These are phyloP conservation scores for Passiflora organensis DNA, from an alignment of 345 rosid species.

Conservation along the genomic window DNA sequence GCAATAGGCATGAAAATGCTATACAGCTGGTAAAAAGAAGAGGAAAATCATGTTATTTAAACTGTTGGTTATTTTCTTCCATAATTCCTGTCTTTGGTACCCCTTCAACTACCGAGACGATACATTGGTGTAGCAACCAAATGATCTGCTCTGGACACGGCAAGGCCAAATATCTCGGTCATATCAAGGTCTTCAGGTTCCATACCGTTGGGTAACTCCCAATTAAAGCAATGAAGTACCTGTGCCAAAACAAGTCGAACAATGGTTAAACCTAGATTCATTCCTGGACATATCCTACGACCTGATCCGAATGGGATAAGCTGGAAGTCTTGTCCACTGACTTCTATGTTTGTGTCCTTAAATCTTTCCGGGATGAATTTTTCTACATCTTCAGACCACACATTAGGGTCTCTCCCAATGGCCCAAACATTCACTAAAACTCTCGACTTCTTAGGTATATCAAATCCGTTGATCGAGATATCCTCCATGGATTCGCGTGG, in stretches of 20 bases:
- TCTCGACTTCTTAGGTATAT: constrained; percentile 62
- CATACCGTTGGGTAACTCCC: constrained; percentile 53
- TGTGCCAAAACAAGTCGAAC: constrained; percentile 62
- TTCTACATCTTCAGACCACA: constrained; percentile 54
- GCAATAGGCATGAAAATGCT: no score
- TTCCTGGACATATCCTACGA: constrained; percentile 74
- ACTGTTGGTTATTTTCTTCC: no score
- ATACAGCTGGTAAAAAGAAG: no score
- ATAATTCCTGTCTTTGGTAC: no score
- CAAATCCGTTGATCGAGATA: constrained; percentile 71
- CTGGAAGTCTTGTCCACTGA: constrained; percentile 65
- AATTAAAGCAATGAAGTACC: constrained; percentile 59
- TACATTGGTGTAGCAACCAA: neutral
- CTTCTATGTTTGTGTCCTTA: constrained; percentile 51
- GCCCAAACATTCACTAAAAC: constrained; percentile 76
- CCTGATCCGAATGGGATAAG: constrained; percentile 86
- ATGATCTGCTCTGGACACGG: neutral
- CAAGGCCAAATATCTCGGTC: constrained; percentile 64
- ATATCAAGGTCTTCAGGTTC: constrained; percentile 55
- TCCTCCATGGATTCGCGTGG: constrained; percentile 61
- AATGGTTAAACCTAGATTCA: constrained; percentile 69
- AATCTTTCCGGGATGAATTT: constrained; percentile 76
- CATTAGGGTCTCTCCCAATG: constrained; percentile 71
- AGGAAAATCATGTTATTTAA: no score
- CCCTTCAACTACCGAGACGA: neutral